phyloP scores from a whole-genome alignment of 345 rosid species.

The Eucalyptus sideroxylon region DNA sequence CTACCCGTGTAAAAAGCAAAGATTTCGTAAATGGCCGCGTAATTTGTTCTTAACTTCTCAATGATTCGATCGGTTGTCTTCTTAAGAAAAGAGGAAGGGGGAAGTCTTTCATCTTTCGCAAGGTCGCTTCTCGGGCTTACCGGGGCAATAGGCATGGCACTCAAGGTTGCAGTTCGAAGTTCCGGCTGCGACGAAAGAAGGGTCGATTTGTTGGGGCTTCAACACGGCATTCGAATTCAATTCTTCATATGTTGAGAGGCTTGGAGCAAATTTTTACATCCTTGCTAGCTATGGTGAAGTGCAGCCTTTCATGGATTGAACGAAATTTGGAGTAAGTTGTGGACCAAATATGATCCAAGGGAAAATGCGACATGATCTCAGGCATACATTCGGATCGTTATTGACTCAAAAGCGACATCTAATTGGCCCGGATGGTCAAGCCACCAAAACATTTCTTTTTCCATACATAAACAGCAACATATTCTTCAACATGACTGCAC shows the following conservation, averaged over 20 bases:
- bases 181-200: neutral
- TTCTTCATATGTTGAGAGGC: neutral
- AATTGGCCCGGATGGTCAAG: neutral
- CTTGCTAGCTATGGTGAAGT: neutral
- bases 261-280: neutral
- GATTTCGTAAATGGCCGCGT: too few relatives aligned
- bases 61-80: neutral
- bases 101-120: neutral
- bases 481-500: neutral
- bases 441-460: neutral
- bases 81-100: neutral
- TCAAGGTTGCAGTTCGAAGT: neutral
- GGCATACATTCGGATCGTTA: neutral
- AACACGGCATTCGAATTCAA: accelerated
- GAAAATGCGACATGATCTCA: neutral
- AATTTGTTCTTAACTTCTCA: neutral
- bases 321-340: neutral
- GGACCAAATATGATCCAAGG: neutral
- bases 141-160: neutral
- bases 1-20: too few relatives aligned
- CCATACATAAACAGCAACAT: neutral
- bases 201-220: neutral
- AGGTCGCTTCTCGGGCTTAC: neutral
- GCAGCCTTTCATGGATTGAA: neutral
- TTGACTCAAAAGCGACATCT: neutral